Evolutionary conservation across 192 early-diverging fungal genomes (phyloP).

Genomic region (Phlyctochytrium bullatum): DNA sequence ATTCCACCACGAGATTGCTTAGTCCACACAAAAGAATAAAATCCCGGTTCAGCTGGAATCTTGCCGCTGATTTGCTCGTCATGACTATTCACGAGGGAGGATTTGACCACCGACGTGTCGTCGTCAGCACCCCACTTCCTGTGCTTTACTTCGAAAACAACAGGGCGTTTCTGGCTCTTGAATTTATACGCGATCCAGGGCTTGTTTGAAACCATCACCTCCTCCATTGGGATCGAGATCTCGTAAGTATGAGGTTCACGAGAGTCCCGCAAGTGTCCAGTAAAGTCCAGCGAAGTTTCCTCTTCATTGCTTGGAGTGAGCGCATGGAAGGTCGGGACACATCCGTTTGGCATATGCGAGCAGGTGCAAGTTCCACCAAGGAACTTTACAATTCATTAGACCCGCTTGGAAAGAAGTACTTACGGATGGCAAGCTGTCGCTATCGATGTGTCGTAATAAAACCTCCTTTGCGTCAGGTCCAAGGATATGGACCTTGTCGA

Average conservation of each 20-base stretch:
- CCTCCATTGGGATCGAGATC: conserved; percentile 20
- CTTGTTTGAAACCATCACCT: not conserved
- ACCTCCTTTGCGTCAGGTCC: conserved; percentile 27
- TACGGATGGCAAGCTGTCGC: conserved; percentile 29
- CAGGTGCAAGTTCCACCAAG: conserved; percentile 34
- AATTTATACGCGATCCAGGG: conserved; percentile 24
- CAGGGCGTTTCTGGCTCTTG: conserved; percentile 17
- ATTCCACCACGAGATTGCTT: conserved; percentile 23
- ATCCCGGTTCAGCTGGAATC: conserved; percentile 20
- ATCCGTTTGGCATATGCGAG: conserved; percentile 33
- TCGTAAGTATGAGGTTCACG: conserved; percentile 18
- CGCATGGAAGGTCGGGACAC: conserved; percentile 26
- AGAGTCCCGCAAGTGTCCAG: conserved; percentile 13
- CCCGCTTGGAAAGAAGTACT: conserved; percentile 5
- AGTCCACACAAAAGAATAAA: conserved; percentile 24
- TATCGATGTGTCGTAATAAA: conserved; percentile 32
- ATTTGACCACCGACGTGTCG: conserved; percentile 15
- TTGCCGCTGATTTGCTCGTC: conserved; percentile 10
- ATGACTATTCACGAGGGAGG: conserved; percentile 22
- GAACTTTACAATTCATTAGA: not conserved
- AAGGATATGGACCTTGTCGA: conserved; percentile 37
- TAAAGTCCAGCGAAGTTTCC: not conserved
- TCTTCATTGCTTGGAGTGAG: conserved; percentile 7
- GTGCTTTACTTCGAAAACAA: conserved; percentile 30
- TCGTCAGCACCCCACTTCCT: conserved; percentile 7